Base-by-base conservation (phyloP, 2,329 filamentous ascomycete species). In the Aspergillus ruber region DNA sequence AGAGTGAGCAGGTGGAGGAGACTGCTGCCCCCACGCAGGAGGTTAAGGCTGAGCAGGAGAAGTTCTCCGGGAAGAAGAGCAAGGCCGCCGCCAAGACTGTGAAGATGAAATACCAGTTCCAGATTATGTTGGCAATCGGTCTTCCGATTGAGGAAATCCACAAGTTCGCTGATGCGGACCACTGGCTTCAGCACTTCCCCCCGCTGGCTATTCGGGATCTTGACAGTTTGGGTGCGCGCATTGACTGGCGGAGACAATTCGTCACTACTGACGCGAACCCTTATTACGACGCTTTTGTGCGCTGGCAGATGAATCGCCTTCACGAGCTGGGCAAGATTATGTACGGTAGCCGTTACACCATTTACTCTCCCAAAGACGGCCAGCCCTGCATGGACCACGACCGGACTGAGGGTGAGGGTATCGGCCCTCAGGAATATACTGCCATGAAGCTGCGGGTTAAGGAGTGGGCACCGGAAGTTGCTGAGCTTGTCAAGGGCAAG, bases 241-340 rank as follows among this genome's bases (percentile, higher is more conserved):
- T 97, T 61, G 93, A 97, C 67, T 98, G 91, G 91, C 81, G 91
- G 63, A 79, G 93, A 66, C 85, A 86, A 33, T 88, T 98, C 56
- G 86, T 97, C 55, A 98, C 93, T 6, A 98, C 93, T 2, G 90
- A 96, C 59, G 90, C 89, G 32, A 98, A 98, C 71, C 90, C 89
- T 4, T 97, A 93, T 74, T 98, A 95, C 66, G 91, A 98, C 66
- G 81, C 88, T 4, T 98, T 98, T 62, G 85, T 97, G 36, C 77
- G 88, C 61, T 98, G 93, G 93, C 93, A 97, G 72, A 96, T 97
- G 88, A 90, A 87, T 67, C 86, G 88, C 54, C 79, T 97, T 44
- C 88, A 86, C 70, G 87, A 93, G 65, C 74, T 95, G 52, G 81
- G 87, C 61, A 97, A 96, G 77, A 91, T 97, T 71, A 88, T 90